These are phyloP conservation scores for Eucalyptus fibrosa DNA, from an alignment of 345 rosid species.

Conservation along the genomic window DNA sequence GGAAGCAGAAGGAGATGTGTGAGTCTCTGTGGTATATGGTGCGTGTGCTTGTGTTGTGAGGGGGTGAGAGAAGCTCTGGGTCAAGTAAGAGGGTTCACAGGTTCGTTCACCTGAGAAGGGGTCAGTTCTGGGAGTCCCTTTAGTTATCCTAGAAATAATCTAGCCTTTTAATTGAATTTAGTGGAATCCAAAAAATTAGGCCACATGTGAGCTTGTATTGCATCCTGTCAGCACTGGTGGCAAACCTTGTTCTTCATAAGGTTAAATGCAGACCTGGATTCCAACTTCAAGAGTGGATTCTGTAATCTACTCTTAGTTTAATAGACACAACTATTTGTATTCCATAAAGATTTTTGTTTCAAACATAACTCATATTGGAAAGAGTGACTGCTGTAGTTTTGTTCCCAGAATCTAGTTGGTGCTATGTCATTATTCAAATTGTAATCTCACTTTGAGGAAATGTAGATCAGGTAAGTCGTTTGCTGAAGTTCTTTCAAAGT, in stretches of 20 bases:
- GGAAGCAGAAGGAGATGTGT: not conserved
- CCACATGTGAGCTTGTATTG: not conserved
- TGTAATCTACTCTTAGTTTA: not conserved
- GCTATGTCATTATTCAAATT: not conserved
- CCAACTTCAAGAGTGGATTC: not conserved
- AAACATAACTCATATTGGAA: not conserved
- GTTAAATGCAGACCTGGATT: not conserved
- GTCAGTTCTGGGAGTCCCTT: not conserved
- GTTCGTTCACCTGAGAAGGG: not conserved
- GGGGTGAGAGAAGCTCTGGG: not conserved
- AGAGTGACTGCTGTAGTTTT: not conserved
- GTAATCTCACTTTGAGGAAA: not conserved
- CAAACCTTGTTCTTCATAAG: not conserved
- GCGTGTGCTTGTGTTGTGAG: not conserved
- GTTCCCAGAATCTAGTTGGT: not conserved
- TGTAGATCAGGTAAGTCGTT: not conserved
- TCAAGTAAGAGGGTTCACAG: not conserved
- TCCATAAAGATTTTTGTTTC: not conserved
- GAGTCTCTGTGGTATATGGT: not conserved
- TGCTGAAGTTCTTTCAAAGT: not conserved
- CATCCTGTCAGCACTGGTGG: not conserved
- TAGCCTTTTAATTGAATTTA: not conserved
- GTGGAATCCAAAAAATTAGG: not conserved
- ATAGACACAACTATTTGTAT: not conserved
- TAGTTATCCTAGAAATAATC: not conserved